Percentiles rank a stretch among this genome's conserved stretches.
Conservation (phyloP, 1,139 yeast genomes). For the Meyerozyma guilliermondii region DNA sequence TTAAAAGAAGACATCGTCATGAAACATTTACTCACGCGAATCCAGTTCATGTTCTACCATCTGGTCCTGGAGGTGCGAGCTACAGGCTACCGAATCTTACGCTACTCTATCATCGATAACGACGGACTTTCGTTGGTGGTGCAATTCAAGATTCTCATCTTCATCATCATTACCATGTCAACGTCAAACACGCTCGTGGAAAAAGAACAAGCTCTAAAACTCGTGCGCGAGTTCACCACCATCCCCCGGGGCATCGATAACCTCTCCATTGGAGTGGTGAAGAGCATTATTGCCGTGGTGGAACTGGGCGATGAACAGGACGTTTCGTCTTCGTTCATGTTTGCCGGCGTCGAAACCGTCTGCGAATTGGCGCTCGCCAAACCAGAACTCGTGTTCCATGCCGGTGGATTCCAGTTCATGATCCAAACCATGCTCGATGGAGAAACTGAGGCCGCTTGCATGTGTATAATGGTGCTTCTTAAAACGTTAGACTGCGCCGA, state of each 20-base stretch:
- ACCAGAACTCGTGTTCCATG: slow-evolving; percentile 56
- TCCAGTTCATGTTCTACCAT: slow-evolving; percentile 59
- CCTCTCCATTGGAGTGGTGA: slow-evolving; percentile 61
- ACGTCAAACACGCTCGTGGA: slow-evolving; percentile 54
- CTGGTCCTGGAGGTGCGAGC: slow-evolving; percentile 62
- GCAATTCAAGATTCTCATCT: slow-evolving; percentile 52
- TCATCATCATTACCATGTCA: slow-evolving; percentile 61
- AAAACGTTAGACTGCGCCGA: slow-evolving; percentile 57
- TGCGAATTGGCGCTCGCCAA: slow-evolving; percentile 62
- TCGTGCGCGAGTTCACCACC: slow-evolving; percentile 59
- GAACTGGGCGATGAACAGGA: slow-evolving; percentile 9
- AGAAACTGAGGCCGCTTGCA: slow-evolving; percentile 50
- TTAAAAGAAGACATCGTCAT: slow-evolving; percentile 63
- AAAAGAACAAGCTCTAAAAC: slow-evolving; percentile 72
- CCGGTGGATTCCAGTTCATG: slow-evolving; percentile 62
- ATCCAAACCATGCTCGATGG: slow-evolving; percentile 60
- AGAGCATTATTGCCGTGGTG: slow-evolving; percentile 68
- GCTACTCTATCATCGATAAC: slow-evolving; percentile 55
- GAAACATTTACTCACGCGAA: slow-evolving; percentile 53
- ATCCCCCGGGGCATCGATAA: slow-evolving; percentile 52
- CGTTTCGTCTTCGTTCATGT: not conserved
- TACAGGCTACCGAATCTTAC: slow-evolving; percentile 68
- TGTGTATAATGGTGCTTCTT: slow-evolving; percentile 52
- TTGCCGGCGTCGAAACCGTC: slow-evolving; percentile 59
- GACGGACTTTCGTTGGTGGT: slow-evolving; percentile 45